A percentile compares a stretch with the other conserved stretches of the same genome.
Evolutionary conservation across 768 basidiomycete species (phyloP).

Genomic region (Suillus placidus): DNA sequence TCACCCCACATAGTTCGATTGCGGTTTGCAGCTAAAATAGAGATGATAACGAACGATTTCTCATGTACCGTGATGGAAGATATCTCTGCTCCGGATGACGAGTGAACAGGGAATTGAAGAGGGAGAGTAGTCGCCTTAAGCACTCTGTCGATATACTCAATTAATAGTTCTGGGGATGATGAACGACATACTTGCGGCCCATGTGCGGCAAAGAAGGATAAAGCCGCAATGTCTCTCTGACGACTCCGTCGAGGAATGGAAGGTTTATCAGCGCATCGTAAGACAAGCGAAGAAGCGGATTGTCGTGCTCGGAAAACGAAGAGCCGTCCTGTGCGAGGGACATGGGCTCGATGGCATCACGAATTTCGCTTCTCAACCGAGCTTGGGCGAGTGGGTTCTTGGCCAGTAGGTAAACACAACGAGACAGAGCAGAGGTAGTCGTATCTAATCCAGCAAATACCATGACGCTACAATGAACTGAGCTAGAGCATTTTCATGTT

Average conservation of each 20-base stretch:
- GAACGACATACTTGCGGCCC: constrained; percentile 20
- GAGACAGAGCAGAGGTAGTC: constrained; percentile 24
- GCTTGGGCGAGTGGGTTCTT: constrained; percentile 10
- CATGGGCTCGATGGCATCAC: constrained; percentile 15
- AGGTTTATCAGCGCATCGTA: constrained; percentile 40
- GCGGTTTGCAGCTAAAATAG: constrained; percentile 45
- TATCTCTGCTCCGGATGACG: constrained; percentile 4
- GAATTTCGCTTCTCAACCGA: constrained; percentile 10
- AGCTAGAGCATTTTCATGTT: not conserved
- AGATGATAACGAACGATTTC: constrained; percentile 38
- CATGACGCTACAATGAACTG: constrained; percentile 20
- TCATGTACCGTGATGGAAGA: not conserved
- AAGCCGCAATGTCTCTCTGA: constrained; percentile 37
- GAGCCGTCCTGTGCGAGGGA: constrained; percentile 10
- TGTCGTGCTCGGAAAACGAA: constrained; percentile 24
- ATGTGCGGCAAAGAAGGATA: constrained; percentile 26
- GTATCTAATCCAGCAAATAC: constrained; percentile 22
- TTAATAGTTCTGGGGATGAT: not conserved
- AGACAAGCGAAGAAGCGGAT: constrained; percentile 13
- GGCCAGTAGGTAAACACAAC: constrained; percentile 20
- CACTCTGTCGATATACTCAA: not conserved
- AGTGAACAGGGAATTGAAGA: constrained; percentile 4
- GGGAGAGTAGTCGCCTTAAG: not conserved
- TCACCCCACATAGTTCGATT: constrained; percentile 48
- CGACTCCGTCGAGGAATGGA: constrained; percentile 45